A percentile compares a stretch with the other conserved stretches of the same genome.
These are phyloP conservation scores for Rhizopogon salebrosus DNA, from an alignment of 768 basidiomycete species.

Conservation along the genomic window DNA sequence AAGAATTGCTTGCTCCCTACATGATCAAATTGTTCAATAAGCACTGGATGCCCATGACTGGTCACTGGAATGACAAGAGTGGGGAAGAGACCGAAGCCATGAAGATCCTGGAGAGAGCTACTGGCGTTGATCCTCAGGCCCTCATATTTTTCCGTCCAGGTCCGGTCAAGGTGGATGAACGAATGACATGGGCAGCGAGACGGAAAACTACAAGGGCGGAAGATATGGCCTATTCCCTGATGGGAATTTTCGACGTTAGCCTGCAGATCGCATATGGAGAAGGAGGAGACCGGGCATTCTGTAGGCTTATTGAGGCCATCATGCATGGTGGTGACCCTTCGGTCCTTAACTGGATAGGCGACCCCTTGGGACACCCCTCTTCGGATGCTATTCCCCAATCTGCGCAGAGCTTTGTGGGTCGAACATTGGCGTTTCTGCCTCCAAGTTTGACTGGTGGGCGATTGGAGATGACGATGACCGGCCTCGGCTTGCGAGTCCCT, in stretches of 20 bases:
- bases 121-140: no score
- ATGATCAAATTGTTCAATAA: conserved; percentile 1
- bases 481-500: no score
- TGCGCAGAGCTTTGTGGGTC: no score
- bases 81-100: no score
- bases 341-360: conserved; percentile 1
- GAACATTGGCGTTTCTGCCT: no score
- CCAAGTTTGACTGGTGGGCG: no score
- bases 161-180: background rate
- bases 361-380: background rate
- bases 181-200: conserved; percentile 11
- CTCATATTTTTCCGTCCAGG: no score
- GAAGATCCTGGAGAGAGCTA: no score
- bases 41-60: background rate
- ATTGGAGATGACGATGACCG: no score
- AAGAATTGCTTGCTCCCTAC: conserved; percentile 4
- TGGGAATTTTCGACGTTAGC: conserved; percentile 10
- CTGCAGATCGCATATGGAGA: conserved; percentile 12
- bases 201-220: conserved; percentile 12
- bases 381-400: no score
- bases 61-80: no score
- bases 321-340: background rate
- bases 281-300: conserved; percentile 7
- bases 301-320: conserved; percentile 1
- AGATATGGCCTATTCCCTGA: conserved; percentile 12